Conservation (phyloP, 2,329 filamentous ascomycete genomes). For the Aspergillus proliferans region DNA sequence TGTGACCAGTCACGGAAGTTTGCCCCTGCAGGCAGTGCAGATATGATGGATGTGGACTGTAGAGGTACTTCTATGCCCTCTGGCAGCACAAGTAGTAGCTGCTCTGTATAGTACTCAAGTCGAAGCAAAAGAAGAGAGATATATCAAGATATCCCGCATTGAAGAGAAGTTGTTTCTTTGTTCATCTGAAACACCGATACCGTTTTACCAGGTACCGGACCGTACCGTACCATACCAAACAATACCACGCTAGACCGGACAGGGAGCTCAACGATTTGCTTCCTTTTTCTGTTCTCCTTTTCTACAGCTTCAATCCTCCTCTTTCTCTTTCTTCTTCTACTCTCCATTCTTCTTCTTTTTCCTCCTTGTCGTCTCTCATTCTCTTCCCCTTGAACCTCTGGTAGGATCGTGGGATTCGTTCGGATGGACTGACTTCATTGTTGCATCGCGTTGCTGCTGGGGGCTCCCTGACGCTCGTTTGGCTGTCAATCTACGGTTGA, state of each 20-base stretch:
- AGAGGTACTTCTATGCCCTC: background rate
- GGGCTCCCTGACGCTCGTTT: background rate
- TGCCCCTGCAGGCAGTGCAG: background rate
- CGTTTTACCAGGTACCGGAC: background rate
- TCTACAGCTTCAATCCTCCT: conserved; percentile 4
- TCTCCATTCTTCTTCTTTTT: conserved; percentile 2
- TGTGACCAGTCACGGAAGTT: background rate
- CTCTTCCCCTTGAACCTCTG: conserved; percentile 17
- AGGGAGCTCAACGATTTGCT: background rate
- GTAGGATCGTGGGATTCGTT: conserved; percentile 22
- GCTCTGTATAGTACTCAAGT: background rate
- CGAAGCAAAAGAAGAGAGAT: background rate
- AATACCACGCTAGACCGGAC: conserved; percentile 9
- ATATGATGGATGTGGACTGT: background rate
- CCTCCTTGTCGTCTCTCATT: conserved; percentile 1
- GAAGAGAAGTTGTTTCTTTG: background rate
- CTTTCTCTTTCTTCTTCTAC: conserved; percentile 9
- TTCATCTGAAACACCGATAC: background rate
- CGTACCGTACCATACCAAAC: conserved; percentile 1
- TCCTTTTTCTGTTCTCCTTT: conserved; percentile 14
- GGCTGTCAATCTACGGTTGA: too few species aligned
- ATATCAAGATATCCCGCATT: too few species aligned
- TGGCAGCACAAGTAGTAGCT: background rate
- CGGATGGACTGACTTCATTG: background rate
- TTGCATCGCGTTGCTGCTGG: conserved; percentile 2